Base-by-base conservation (phyloP, 2,329 filamentous ascomycete genomes). In the Juglanconis sp. region DNA sequence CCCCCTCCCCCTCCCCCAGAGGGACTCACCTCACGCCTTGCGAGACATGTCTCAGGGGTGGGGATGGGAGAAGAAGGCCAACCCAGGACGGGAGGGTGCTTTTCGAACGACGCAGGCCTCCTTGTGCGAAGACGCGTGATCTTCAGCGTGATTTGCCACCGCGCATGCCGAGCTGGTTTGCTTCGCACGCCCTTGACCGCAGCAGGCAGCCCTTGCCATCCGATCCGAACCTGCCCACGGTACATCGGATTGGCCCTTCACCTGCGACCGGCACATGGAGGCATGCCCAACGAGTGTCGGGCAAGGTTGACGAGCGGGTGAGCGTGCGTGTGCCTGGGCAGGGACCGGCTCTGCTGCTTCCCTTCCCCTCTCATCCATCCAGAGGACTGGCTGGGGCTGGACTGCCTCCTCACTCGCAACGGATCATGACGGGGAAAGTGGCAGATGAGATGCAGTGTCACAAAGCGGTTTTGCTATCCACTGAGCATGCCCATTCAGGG, bases 41-140 rank as follows among this genome's bases (percentile, higher is more conserved):
- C 53, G 49, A 60, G 60, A 60, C 60, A 56, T 62, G 60, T 62
- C 60, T 62, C 48, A 62, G 46, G 50, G 50, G 50, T 17, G 36
- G 32, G 51, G 17, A 7, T 30, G 40, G 49, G 36, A 42, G 13
- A 5, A 44, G 42, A 24, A 17, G n/a, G 15, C 15, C 15, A 9
- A 9, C 9, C 42, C 53, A 53, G 49, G 42, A 60, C 54, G 54
- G 53, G 54, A 57, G 24, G 51, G 47, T 52, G 57, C 61, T 47
- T 52, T 46, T 50, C 36, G 54, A 46, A 30, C 48, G 47, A 61
- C 42, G 61, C 58, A 56, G 54, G 46, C 44, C 53, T 57, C 40
- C 46, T 60, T 63, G 61, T 60, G 59, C 53, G 53, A 63, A 59
- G 52, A 62, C 48, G 56, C 55, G 52, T 56, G 55, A 61, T 56